Evolutionary conservation across 306 rosid genomes (phyloP).

Genomic region (Pachyrhizus erosus): DNA sequence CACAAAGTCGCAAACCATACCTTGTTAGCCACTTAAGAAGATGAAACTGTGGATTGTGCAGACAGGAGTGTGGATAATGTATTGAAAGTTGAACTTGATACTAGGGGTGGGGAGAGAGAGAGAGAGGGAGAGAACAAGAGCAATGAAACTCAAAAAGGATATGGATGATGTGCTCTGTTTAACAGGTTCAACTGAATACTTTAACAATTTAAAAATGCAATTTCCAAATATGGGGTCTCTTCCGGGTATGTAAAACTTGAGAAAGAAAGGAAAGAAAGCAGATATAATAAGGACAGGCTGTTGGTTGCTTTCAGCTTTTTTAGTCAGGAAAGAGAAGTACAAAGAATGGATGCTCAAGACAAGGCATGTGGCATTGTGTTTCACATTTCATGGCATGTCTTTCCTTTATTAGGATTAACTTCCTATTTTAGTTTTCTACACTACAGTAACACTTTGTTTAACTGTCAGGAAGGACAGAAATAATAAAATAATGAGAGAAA

Average conservation of each 20-base stretch:
- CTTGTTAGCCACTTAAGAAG: conserved; percentile 48
- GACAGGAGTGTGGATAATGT: conserved; percentile 49
- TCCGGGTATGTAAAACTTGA: conserved; percentile 34
- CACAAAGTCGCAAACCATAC: conserved; percentile 45
- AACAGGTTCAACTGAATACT: conserved; percentile 34
- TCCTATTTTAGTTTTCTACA: neutral
- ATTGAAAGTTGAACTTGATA: conserved; percentile 42
- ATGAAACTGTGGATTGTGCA: conserved; percentile 54
- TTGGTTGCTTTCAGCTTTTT: conserved; percentile 83
- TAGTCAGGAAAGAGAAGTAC: conserved; percentile 67
- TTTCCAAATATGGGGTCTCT: conserved; percentile 56
- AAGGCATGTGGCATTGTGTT: conserved; percentile 90
- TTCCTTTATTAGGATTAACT: conserved; percentile 49
- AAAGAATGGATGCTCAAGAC: conserved; percentile 79
- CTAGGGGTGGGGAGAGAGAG: conserved; percentile 33
- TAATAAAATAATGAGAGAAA: neutral
- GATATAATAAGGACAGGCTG: conserved; percentile 69
- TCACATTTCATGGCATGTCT: conserved; percentile 91
- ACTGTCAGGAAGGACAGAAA: neutral
- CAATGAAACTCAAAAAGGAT: conserved; percentile 49
- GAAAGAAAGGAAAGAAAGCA: conserved; percentile 47
- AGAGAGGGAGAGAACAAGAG: neutral
- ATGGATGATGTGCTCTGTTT: conserved; percentile 34
- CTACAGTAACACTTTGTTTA: neutral
- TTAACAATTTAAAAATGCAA: conserved; percentile 24